These are phyloP conservation scores for Kodamaea sp. DNA, from an alignment of 1,139 yeast genomes.

Conservation along the genomic window DNA sequence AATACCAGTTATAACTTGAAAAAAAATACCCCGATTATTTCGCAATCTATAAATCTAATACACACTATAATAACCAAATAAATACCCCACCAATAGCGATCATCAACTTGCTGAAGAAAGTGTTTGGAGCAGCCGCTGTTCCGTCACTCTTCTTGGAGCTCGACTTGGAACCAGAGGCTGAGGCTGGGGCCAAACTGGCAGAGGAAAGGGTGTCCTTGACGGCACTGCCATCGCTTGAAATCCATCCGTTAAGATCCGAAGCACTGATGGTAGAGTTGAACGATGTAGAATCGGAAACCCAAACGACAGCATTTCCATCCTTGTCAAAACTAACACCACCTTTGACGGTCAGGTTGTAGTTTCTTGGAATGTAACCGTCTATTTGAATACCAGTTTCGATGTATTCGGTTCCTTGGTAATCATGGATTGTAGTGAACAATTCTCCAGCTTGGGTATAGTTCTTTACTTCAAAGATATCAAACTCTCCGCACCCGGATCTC, in stretches of 20 bases:
- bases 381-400: constrained; percentile 60
- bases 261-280: constrained; percentile 43
- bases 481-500: constrained; percentile 96
- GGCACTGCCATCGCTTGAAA: constrained; percentile 24
- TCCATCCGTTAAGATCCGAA: constrained; percentile 37
- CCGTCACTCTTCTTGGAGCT: constrained; percentile 27
- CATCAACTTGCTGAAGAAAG: constrained; percentile 17
- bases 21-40: neutral
- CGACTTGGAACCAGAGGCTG: constrained; percentile 18
- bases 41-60: neutral
- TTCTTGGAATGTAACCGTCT: constrained; percentile 59
- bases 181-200: constrained; percentile 21
- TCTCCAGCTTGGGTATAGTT: constrained; percentile 52
- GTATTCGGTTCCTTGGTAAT: constrained; percentile 67
- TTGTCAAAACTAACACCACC: constrained; percentile 74
- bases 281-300: constrained; percentile 56
- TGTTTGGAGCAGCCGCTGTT: constrained; percentile 13
- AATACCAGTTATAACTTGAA: too few relatives aligned
- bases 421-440: constrained; percentile 68
- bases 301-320: constrained; percentile 60
- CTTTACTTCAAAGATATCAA: constrained; percentile 79
- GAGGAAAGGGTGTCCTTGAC: constrained; percentile 26
- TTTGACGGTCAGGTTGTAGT: constrained; percentile 47
- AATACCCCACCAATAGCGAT: constrained; percentile 20
- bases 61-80: constrained; percentile 16